Evolutionary conservation across 352 stramenopile genomes (phyloP), one percentile per base, ranked within the genome.

Genomic region (Globisporangium paroecandrum): DNA sequence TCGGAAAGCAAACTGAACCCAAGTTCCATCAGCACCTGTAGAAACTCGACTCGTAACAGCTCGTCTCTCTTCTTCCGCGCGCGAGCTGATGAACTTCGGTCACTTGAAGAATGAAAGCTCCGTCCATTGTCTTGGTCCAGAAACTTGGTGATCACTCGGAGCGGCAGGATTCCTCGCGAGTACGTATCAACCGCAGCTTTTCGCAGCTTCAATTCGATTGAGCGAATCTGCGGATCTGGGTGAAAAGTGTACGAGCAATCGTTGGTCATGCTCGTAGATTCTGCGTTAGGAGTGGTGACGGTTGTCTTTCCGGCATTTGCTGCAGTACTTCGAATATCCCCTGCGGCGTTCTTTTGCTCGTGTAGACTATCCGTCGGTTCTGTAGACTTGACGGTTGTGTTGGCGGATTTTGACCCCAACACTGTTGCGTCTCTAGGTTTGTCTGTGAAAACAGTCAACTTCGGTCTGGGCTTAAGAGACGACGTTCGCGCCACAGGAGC

Each of bases 11-110:
- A 64, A 29, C 78, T 91, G 56, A 98, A 90, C 1, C 93, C 93
- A 22, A 98, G 72, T 65, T 98, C 89, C 91, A 98, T 97, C 34
- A 98, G 76, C n/a, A 97, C 75, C 69, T 98, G 88, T 24, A 98
- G 74, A 74, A 98, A 97, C 65, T 98, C 91, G 20, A 94, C 87
- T 9, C 93, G 85, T 0, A 91, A 67, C 20, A 98, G 60, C 54
- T 90, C 77, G 20, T 74, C 66, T 43, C 81, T 68, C 41, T 64
- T 57, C 22, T 61, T 75, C 8, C 62, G 22, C 18, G 27, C 9
- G 2, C 22, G 43, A 25, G 25, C 25, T 22, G 46, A 58, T 22
- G 46, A 58, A 41, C 38, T 57, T 38, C 60, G 25, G 46, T 58
- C 24, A 13, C 34, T 60, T 27, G 41, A 27, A 15, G 46, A 57